These are phyloP conservation scores for Neurospora sp. DNA, from an alignment of 495 filamentous ascomycete genomes.

Conservation along the genomic window DNA sequence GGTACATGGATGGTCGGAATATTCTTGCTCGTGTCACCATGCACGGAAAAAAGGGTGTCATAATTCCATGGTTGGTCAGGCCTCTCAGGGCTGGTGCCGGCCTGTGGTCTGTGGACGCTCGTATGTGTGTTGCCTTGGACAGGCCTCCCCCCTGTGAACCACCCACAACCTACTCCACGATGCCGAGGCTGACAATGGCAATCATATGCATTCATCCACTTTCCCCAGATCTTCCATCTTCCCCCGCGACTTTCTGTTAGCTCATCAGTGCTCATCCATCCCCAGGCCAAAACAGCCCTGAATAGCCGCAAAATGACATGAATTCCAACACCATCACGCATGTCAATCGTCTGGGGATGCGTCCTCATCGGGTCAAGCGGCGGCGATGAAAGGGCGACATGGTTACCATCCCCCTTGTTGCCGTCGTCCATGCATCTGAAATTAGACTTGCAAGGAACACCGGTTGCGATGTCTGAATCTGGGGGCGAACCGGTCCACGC, in stretches of 20 bases:
- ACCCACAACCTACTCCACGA: background rate
- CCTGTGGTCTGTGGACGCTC: background rate
- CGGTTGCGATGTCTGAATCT: no score
- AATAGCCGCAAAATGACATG: background rate
- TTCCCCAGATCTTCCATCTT: background rate
- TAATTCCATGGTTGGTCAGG: background rate
- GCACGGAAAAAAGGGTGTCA: background rate
- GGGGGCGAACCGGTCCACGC: no score
- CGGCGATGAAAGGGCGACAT: background rate
- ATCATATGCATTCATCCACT: background rate
- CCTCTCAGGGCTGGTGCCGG: background rate
- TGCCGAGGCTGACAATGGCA: background rate
- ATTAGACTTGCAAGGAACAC: background rate
- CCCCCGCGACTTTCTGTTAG: background rate
- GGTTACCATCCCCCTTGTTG: background rate
- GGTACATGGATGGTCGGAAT: background rate
- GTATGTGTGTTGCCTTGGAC: background rate
- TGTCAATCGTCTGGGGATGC: background rate
- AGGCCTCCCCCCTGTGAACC: background rate
- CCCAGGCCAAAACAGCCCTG: background rate
- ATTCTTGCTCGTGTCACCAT: background rate
- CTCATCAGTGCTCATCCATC: background rate
- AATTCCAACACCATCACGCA: background rate
- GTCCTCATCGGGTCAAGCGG: background rate
- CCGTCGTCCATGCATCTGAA: background rate